Evolutionary conservation across 176 grass and related monocot genomes (phyloP).

Genomic region (Hordeum vulgare): MorexV3_pseudomolecules_assembly NC_058519.1:623783253-623783752

Average conservation of each 20-base stretch:
- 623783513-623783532: conserved; percentile 51
- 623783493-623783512: conserved; percentile 81
- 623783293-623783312: conserved; percentile 66
- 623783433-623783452: conserved; percentile 37
- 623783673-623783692: conserved; percentile 63
- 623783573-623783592: conserved; percentile 33
- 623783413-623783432: too few relatives aligned
- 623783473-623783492: conserved; percentile 22
- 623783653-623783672: conserved; percentile 42
- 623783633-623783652: conserved; percentile 31
- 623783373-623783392: neutral
- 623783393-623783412: too few relatives aligned
- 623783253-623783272: conserved; percentile 77
- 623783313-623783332: conserved; percentile 41
- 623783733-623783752: conserved; percentile 17
- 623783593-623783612: conserved; percentile 50
- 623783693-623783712: conserved; percentile 57
- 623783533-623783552: conserved; percentile 60
- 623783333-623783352: conserved; percentile 41
- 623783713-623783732: conserved; percentile 25
- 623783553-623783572: conserved; percentile 64
- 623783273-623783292: conserved; percentile 30
- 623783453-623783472: conserved; percentile 62
- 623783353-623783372: neutral
- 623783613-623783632: conserved; percentile 37